A percentile compares a stretch with the other conserved stretches of the same genome.
Evolutionary conservation across 108 stramenopile species (phyloP).

Genomic region (Cyclotella atomus): DNA sequence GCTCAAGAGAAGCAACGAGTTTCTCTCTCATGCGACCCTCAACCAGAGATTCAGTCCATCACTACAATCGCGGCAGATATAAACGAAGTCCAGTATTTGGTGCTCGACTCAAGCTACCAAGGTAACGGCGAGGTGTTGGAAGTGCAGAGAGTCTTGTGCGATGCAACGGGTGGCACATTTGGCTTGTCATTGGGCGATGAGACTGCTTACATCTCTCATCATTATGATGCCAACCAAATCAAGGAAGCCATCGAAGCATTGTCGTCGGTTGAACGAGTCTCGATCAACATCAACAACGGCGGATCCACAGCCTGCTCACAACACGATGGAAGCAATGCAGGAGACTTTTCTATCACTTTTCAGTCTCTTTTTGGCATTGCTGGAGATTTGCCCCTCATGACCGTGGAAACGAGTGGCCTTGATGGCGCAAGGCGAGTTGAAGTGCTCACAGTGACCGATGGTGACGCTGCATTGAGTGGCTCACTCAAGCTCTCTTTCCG

Average conservation of each 20-base stretch:
- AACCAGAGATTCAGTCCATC: slow-evolving; percentile 51
- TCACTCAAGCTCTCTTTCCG: slow-evolving; percentile 73
- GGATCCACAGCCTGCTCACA: slow-evolving; percentile 41
- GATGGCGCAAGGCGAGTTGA: slow-evolving; percentile 58
- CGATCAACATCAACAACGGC: slow-evolving; percentile 40
- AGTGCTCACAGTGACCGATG: slow-evolving; percentile 52
- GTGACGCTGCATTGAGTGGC: slow-evolving; percentile 64
- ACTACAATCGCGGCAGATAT: slow-evolving; percentile 49
- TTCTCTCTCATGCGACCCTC: slow-evolving; percentile 44
- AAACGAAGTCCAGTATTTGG: slow-evolving; percentile 71
- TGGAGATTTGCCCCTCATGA: slow-evolving; percentile 68
- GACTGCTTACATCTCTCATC: slow-evolving; percentile 57
- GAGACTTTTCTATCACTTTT: slow-evolving; percentile 64
- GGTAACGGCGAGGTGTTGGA: slow-evolving; percentile 47
- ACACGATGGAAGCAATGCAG: slow-evolving; percentile 34
- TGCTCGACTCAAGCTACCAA: slow-evolving; percentile 47
- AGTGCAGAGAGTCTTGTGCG: slow-evolving; percentile 57
- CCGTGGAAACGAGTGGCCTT: slow-evolving; percentile 56
- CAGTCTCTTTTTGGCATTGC: slow-evolving; percentile 43
- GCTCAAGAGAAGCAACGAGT: slow-evolving; percentile 59
- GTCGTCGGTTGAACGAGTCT: slow-evolving; percentile 50
- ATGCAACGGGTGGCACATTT: slow-evolving; percentile 82
- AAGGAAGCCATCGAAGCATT: slow-evolving; percentile 67
- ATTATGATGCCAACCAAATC: slow-evolving; percentile 54
- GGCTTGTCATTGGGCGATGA: slow-evolving; percentile 62